Conservation (phyloP, 108 stramenopile genomes). For the Pseudonitzschia delicatissima region DNA sequence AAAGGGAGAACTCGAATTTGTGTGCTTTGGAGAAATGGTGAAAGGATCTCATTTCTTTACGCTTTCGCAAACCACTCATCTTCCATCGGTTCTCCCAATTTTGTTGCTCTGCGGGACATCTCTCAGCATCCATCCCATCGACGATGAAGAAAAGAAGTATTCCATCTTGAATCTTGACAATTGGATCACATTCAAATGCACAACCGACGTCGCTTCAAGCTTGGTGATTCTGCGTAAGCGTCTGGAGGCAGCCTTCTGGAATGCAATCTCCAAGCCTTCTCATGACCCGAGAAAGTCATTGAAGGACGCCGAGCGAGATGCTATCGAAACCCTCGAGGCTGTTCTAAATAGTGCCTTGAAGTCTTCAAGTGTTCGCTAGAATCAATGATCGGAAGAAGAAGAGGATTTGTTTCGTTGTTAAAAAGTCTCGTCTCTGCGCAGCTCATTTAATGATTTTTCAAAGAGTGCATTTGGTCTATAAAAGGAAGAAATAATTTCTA, state of each 20-base stretch:
- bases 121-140: constrained; percentile 39
- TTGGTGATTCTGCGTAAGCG: constrained; percentile 60
- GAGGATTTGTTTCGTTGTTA: background rate
- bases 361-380: constrained; percentile 17
- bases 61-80: constrained; percentile 60
- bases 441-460: too few relatives aligned
- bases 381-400: background rate
- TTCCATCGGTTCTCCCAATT: constrained; percentile 59
- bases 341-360: constrained; percentile 47
- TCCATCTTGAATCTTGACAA: constrained; percentile 61
- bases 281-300: constrained; percentile 18
- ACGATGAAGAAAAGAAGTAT: constrained; percentile 18
- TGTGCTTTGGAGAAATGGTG: constrained; percentile 68
- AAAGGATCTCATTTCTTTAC: constrained; percentile 60
- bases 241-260: constrained; percentile 50
- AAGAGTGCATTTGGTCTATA: too few relatives aligned
- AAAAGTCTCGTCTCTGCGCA: background rate
- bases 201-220: constrained; percentile 32
- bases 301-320: constrained; percentile 33
- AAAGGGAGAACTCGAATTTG: constrained; percentile 59
- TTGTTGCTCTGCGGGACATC: constrained; percentile 63
- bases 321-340: constrained; percentile 43
- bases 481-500: too few relatives aligned
- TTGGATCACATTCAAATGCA: constrained; percentile 63
- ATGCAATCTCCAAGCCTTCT: constrained; percentile 47